Evolutionary conservation across 2,329 filamentous ascomycete genomes (phyloP).

Genomic region (Penicillium digitatum): DNA sequence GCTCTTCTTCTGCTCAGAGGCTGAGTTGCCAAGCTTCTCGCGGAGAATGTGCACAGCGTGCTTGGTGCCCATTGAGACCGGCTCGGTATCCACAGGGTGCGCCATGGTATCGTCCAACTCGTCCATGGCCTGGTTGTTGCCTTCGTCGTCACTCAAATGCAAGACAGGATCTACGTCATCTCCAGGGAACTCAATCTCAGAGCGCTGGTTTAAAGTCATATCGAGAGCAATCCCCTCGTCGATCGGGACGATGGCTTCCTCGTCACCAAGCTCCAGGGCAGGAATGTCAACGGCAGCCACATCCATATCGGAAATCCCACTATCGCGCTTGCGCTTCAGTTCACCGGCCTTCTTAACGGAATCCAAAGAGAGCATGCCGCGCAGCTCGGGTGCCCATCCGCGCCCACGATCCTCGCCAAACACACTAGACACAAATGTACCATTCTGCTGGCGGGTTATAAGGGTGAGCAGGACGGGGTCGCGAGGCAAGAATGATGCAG

Average conservation of each 20-base stretch:
- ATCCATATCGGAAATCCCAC: conserved; percentile 75
- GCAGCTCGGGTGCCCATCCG: conserved; percentile 86
- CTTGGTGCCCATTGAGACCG: conserved; percentile 85
- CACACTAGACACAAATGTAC: conserved; percentile 82
- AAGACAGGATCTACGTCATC: conserved; percentile 49
- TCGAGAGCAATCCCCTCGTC: conserved; percentile 53
- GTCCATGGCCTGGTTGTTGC: conserved; percentile 48
- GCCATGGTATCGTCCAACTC: conserved; percentile 77
- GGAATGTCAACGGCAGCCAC: conserved; percentile 64
- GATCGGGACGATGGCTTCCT: conserved; percentile 53
- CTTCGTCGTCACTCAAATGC: conserved; percentile 48
- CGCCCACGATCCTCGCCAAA: conserved; percentile 74
- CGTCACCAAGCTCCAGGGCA: conserved; percentile 58
- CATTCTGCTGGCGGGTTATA: conserved; percentile 86
- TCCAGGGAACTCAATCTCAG: conserved; percentile 64
- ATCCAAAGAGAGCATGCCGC: conserved; percentile 85
- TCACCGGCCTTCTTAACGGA: conserved; percentile 71
- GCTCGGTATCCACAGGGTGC: conserved; percentile 77
- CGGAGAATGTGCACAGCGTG: conserved; percentile 93
- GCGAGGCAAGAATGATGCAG: conserved; percentile 75
- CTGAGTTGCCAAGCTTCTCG: conserved; percentile 67
- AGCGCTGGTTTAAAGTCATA: conserved; percentile 46
- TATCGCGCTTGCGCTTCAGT: conserved; percentile 90
- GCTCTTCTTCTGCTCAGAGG: conserved; percentile 69
- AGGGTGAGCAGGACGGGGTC: conserved; percentile 83